Percentiles rank a stretch among this genome's conserved stretches.
phyloP scores from a whole-genome alignment of 768 basidiomycete species.

The Russula lepida region DNA sequence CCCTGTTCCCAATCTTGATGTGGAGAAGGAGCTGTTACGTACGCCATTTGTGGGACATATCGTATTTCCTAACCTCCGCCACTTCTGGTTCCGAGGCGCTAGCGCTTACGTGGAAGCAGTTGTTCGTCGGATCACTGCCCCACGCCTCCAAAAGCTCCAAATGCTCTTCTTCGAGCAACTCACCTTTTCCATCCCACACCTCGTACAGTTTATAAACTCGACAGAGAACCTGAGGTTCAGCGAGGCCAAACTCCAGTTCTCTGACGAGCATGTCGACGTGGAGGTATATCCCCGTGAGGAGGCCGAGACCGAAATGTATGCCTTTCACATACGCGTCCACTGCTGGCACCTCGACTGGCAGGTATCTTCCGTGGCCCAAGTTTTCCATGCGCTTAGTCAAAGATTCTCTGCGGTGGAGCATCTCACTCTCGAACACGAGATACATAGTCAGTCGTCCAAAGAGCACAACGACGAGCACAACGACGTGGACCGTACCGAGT shows the following conservation, averaged over 20 bases:
- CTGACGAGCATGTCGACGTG: not conserved
- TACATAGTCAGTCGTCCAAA: not conserved
- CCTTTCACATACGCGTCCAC: not conserved
- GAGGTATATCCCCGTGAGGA: not conserved
- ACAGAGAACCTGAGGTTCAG: not conserved
- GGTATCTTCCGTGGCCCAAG: not conserved
- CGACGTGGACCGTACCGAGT: not conserved
- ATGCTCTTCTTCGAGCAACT: not conserved
- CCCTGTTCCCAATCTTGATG: not conserved
- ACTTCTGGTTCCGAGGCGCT: not conserved
- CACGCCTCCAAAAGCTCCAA: not conserved
- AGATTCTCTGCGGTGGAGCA: not conserved
- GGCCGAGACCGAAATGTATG: not conserved
- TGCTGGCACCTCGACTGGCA: not conserved
- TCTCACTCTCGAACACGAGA: not conserved
- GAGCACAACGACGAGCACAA: not conserved
- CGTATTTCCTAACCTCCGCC: not conserved
- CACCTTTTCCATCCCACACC: not conserved
- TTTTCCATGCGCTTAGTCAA: not conserved
- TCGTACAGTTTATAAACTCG: not conserved
- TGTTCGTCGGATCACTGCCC: not conserved
- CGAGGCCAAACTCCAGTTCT: not conserved
- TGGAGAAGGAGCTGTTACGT: not conserved
- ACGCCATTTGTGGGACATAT: not conserved
- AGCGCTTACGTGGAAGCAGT: not conserved